phyloP scores from a whole-genome alignment of 768 basidiomycete species.

The Podaxis sp. region DNA sequence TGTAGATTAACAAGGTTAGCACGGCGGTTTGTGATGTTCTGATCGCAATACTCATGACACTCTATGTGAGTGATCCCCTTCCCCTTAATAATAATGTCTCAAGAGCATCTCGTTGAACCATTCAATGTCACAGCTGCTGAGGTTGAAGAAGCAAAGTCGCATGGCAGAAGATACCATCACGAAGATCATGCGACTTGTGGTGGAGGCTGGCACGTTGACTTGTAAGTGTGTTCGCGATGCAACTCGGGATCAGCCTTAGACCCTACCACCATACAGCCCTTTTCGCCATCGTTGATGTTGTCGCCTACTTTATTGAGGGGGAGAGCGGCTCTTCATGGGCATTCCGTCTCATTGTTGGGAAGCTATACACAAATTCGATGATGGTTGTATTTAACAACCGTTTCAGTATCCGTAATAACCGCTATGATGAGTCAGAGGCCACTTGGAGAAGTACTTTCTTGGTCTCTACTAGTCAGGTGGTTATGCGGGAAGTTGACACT shows the following conservation, averaged over 20 bases:
- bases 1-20: neutral
- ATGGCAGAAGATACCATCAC: neutral
- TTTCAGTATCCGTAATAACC: neutral
- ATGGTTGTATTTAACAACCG: constrained; percentile 22
- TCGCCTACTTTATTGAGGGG: constrained; percentile 13
- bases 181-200: neutral
- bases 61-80: neutral
- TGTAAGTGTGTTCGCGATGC: neutral
- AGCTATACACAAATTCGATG: constrained; percentile 21
- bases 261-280: neutral
- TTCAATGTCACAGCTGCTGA: neutral
- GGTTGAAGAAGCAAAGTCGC: neutral
- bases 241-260: neutral
- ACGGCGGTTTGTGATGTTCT: neutral
- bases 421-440: neutral
- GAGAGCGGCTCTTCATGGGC: constrained; percentile 12
- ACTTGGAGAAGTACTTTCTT: neutral
- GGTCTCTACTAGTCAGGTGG: neutral
- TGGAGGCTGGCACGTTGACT: constrained; percentile 13
- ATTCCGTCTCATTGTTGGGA: constrained; percentile 15
- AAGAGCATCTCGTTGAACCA: neutral
- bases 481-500: neutral
- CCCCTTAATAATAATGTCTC: neutral
- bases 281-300: constrained; percentile 4
- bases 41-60: neutral